Evolutionary conservation across 441 rosid species (phyloP), one percentile per base, ranked within the genome.

Genomic region (Syzygium syzygioides): DNA sequence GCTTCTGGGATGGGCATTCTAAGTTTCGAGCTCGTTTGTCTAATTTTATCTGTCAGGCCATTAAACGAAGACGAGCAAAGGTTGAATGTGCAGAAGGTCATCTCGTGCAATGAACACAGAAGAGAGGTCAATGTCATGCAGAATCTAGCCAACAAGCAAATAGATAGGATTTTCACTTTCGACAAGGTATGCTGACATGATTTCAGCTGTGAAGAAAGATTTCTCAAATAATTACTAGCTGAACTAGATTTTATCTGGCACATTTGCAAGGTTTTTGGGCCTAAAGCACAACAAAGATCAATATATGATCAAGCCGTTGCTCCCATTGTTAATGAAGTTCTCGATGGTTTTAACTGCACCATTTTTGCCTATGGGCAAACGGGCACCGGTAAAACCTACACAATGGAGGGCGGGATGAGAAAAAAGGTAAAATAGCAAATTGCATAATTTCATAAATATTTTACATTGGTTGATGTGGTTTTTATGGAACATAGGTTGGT

Each of bases 341-440:
- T 97, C 59, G 99, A 96, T 13, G 98, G 99, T 88, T 97, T 95
- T 92, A 97, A 97, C 90, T 97, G 98, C 91, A 98, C 98, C 50
- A 96, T 96, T 84, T 97, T 97, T 86, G 99, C 99, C 2, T 97
- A 96, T 91, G 99, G 99, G 41, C 99, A 97, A 91, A 97, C 98
- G 4, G 98, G 97, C 79, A 96, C 99, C 0, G 98, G 98, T 4
- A 97, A 97, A 91, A 97, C 99, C 41, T 96, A 94, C 79, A 96
- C 99, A n/a, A 97, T 97, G 99, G 98, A 97, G 91, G 99, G 99
- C 45, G 99, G 98, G 26, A 95, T 95, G 96, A 93, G 96, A 88
- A 97, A 95, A 86, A 97, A 97, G 97, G 99, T 96, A 91, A 60
- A 14, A 7, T 1, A 34, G 26, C 45, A 71, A 60, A 28, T 76